Evolutionary conservation across 129 eudicot genomes (phyloP), one percentile per base, ranked within the genome.

Genomic region (Artemisia annua): DNA sequence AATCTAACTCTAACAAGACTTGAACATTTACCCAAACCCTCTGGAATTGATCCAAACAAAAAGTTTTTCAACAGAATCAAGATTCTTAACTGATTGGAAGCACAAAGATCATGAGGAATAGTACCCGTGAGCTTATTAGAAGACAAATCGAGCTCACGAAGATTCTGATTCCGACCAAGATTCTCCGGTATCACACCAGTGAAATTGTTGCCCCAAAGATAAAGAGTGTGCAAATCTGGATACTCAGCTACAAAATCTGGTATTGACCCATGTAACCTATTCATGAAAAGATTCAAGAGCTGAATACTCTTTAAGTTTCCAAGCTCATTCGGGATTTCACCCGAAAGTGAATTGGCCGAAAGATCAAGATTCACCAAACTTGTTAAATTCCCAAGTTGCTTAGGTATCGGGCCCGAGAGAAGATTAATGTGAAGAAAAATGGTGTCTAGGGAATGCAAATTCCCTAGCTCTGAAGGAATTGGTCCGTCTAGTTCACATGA

Each of bases 91-190:
- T 78, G 87, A 19, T 72, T 80, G 11, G 89, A 88, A 14, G 86
- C 88, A 82, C 99, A 95, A 69, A 95, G 84, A 71, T 80, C 72
- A 15, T 78, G 63, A 30, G 99, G 99, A 71, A 95, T 87, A 9
- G 81, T 88, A 73, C 97, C 99, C 2, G 99, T 95, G 79, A 95
- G 97, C 93, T 95, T 95, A 70, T 95, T 95, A 22, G 96, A 81
- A 12, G 99, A 95, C 84, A 95, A 84, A 82, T 95, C 99, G 13
- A 95, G 80, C 72, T 63, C 88, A 24, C 70, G 84, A 55, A 95
- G 94, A 80, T 67, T 85, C 84, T 78, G 83, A 76, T 88, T 88
- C 51, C 52, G 74, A 15, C 99, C 99, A 48, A 95, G 87, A 71
- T 75, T 86, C 71, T 49, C 73, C 1, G 99, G 99, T 5, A 95